Base-by-base conservation (phyloP, 225 moss, liverwort and hornwort genomes). In the Physcomitrium patens region DNA sequence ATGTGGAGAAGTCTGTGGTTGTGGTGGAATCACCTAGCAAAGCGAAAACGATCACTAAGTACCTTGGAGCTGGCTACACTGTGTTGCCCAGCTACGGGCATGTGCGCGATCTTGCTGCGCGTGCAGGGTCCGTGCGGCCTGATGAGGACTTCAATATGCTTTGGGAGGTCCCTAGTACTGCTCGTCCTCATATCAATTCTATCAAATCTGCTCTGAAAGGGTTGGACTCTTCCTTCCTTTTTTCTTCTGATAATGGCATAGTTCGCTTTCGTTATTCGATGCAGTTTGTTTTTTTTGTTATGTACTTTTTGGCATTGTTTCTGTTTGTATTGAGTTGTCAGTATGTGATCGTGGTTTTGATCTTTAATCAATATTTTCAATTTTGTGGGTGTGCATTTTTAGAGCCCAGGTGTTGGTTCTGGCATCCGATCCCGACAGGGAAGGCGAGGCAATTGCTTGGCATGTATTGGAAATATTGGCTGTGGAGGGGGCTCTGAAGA, bases 401-500 rank as follows among this genome's bases (percentile, higher is more conserved):
- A 99, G 97, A 73, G 93, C 93, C 5, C 75, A 84, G 77, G 91
- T 81, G 60, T 74, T 95, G 68, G 85, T 93, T 22, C 84, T 99
- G 62, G 97, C 97, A 16, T 99, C 97, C 22, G 97, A 99, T 59
- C 97, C 97, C 7, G 97, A 99, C 76, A 86, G 97, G 60, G 97
- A 99, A 85, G 97, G 97, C 43, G 97, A 99, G 73, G 97, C 97
- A 42, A 99, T 99, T 53, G 97, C 97, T 3, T 99, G 97, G 97
- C 97, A 99, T 73, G 91, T 99, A 16, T 74, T 94, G 26, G 97
- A 99, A 79, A 99, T 99, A 93, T 55, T 99, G 63, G 84, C 87
- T 17, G 20, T 76, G 66, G 97, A 99, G 72, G 97, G 97, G 42
- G 93, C 89, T 20, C 59, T 95, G 52, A 86, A 84, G 62, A 65